These are phyloP conservation scores for Termitomyces sp. DNA, from an alignment of 768 basidiomycete species.

Conservation along the genomic window DNA sequence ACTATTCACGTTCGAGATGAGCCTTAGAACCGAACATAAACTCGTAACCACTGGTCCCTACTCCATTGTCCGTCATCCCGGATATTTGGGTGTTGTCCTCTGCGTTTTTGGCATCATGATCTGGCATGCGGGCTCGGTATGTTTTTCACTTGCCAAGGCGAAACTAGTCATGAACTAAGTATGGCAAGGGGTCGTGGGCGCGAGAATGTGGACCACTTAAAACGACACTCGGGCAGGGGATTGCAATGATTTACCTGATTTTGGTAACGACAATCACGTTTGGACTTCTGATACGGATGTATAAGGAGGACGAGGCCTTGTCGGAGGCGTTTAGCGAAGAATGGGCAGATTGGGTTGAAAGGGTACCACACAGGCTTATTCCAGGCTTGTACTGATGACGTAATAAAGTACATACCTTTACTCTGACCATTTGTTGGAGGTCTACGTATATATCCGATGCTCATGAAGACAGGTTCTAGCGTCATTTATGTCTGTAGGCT, in stretches of 20 bases:
- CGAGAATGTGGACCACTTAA: conserved; percentile 38
- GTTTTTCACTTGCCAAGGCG: conserved; percentile 12
- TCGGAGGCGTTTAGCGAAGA: conserved; percentile 36
- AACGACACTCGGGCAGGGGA: conserved; percentile 27
- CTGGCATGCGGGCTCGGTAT: conserved; percentile 34
- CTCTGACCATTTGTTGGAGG: neutral
- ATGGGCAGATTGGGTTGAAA: conserved; percentile 41
- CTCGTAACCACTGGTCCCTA: conserved; percentile 51
- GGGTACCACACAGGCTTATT: conserved; percentile 46
- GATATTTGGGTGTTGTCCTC: conserved; percentile 42
- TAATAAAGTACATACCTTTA: conserved; percentile 1
- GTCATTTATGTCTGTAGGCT: neutral
- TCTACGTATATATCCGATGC: neutral
- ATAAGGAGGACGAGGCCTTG: conserved; percentile 43
- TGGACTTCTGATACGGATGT: conserved; percentile 38
- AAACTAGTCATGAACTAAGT: neutral
- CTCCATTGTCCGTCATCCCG: conserved; percentile 44
- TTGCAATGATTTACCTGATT: conserved; percentile 23
- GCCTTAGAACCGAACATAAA: conserved; percentile 41
- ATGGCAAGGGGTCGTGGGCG: conserved; percentile 41
- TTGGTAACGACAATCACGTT: conserved; percentile 29
- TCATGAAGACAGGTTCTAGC: conserved; percentile 11
- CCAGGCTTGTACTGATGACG: conserved; percentile 40
- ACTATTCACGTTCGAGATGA: conserved; percentile 52
- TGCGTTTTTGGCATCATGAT: conserved; percentile 31